Conservation (phyloP, 164 flowering plant species). For the grape (Vitis vinifera) region ASM3070453v1 NC_081816.1:23932001-23932500, state of each 20-base stretch:
- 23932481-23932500: constrained; percentile 79
- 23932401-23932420: constrained; percentile 51
- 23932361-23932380: not conserved
- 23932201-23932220: not conserved
- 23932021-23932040: too few species aligned
- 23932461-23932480: constrained; percentile 94
- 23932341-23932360: not conserved
- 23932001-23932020: too few species aligned
- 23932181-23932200: not conserved
- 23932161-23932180: not conserved
- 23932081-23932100: too few species aligned
- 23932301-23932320: not conserved
- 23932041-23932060: too few species aligned
- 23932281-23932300: not conserved
- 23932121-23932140: not conserved
- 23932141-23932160: not conserved
- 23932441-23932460: constrained; percentile 96
- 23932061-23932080: too few species aligned
- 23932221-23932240: not conserved
- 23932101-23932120: too few species aligned
- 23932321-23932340: not conserved
- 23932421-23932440: constrained; percentile 85
- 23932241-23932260: not conserved
- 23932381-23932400: constrained; percentile 17
- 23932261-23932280: not conserved